Conservation (phyloP, 805 yeast genomes). For the Kluyveromyces nonfermentans region DNA sequence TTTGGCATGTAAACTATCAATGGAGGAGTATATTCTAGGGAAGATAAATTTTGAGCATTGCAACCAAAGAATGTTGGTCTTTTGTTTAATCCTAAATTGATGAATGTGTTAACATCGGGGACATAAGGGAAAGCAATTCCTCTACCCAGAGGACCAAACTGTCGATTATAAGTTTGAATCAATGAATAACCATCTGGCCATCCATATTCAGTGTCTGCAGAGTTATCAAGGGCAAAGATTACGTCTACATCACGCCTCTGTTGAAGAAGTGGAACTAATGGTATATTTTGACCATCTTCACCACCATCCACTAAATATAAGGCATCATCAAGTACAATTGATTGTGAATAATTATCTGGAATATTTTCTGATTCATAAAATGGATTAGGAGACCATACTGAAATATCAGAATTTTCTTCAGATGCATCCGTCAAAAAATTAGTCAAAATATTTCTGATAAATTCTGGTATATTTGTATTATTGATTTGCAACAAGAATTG, state of each 20-base stretch:
- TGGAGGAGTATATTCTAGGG: constrained; percentile 51
- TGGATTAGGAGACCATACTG: constrained; percentile 66
- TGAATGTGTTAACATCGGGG: constrained; percentile 58
- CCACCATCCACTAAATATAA: constrained; percentile 66
- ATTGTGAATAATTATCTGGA: constrained; percentile 21
- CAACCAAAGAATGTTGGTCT: constrained; percentile 82
- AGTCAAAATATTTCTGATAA: constrained; percentile 37
- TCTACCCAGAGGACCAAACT: constrained; percentile 41
- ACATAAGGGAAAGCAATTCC: constrained; percentile 72
- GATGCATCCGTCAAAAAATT: constrained; percentile 39
- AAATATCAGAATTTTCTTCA: constrained; percentile 52
- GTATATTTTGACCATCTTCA: constrained; percentile 57
- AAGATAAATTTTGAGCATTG: constrained; percentile 52
- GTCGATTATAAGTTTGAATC: constrained; percentile 47
- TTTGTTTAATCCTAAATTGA: constrained; percentile 50
- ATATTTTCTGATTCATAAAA: constrained; percentile 40
- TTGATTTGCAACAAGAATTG: constrained; percentile 52
- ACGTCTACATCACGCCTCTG: constrained; percentile 54
- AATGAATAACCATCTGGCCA: constrained; percentile 69
- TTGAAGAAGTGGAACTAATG: constrained; percentile 52
- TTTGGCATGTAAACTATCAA: constrained; percentile 73
- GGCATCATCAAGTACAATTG: constrained; percentile 34
- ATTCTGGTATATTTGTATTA: constrained; percentile 40
- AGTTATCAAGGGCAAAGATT: constrained; percentile 56
- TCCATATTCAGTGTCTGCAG: constrained; percentile 49